These are phyloP conservation scores for Blepharisma japonicum DNA, from an alignment of 73 alveolate species.

Conservation along the genomic window DNA sequence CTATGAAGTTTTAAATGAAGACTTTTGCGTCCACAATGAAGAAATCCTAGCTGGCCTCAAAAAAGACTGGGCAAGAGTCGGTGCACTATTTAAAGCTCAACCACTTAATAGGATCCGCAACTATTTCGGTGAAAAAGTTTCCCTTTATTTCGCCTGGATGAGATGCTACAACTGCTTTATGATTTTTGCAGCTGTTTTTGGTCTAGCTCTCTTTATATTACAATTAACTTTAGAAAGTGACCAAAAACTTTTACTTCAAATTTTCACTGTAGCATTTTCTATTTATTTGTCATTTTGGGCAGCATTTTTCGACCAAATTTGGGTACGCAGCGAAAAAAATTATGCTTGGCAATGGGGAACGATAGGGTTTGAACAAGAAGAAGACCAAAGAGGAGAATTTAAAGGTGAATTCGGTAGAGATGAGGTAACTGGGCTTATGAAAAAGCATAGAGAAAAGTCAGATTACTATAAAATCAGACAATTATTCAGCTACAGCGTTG, in stretches of 20 bases:
- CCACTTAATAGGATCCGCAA: not conserved
- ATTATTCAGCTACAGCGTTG: slow-evolving; percentile 18
- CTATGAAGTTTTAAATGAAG: not conserved
- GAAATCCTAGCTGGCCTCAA: not conserved
- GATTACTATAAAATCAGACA: slow-evolving; percentile 3
- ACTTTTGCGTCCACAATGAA: not conserved
- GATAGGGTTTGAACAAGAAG: slow-evolving; percentile 38
- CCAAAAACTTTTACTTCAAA: not conserved
- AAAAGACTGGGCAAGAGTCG: slow-evolving; percentile 22
- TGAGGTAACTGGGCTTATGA: slow-evolving; percentile 32
- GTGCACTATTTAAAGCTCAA: slow-evolving; percentile 1
- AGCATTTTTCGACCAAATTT: slow-evolving; percentile 30
- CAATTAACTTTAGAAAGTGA: not conserved
- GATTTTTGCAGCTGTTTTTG: slow-evolving; percentile 11
- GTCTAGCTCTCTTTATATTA: not conserved
- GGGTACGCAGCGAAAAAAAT: slow-evolving; percentile 34
- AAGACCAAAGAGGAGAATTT: slow-evolving; percentile 37
- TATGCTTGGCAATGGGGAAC: slow-evolving; percentile 46
- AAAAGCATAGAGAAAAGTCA: not conserved
- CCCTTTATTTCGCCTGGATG: slow-evolving; percentile 36
- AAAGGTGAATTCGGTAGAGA: slow-evolving; percentile 30
- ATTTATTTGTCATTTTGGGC: slow-evolving; percentile 35
- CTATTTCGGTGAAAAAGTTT: slow-evolving; percentile 26
- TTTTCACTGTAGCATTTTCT: slow-evolving; percentile 18
- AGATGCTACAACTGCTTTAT: not conserved